Base-by-base conservation (phyloP, 345 rosid species). In the Gossypium raimondii region DNA sequence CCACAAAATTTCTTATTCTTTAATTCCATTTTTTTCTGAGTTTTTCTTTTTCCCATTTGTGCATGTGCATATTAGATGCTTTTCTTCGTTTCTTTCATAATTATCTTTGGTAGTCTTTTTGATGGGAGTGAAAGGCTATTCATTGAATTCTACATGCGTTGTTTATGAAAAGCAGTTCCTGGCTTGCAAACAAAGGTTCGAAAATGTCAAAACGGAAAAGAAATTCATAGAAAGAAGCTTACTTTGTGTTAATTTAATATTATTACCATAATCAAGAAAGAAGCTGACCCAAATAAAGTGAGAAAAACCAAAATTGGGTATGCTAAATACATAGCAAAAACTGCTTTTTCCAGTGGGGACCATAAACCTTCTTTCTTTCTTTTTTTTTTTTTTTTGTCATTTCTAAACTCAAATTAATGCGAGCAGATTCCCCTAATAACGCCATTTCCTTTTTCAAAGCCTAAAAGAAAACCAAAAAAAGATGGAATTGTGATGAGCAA, bases 161-260 rank as follows among this genome's bases (percentile, higher is more conserved):
- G 50, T 71, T 60, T 61, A 52, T 73, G 27, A 76, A 82, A 76
- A 78, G 78, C 41, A 75, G 75, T 45, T 75, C 10, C 52, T 57
- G 57, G 20, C 38, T 25, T 8, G 51, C 74, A 56, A 67, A 16
- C 5, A 17, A 13, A 4, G 25, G 67, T 13, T 9, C 24, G 25
- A 67, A 27, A 51, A 69, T 69, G 73, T 69, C 60, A 51, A 69
- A 69, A 69, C 20, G 60, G 59, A 51, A 68, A 25, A 68, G 50
- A 22, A 16, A 16, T 9, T 14, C 13, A 9, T 27, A 17, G 10
- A 68, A 51, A 51, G 60, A 50, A 50, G 73, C 44, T 50, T 50
- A 48, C 58, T 25, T 48, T 48, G 22, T 50, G 41, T 67, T 67
- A 67, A 67, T 48, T 48, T 68, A 45, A 48, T 48, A 22, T 2